Evolutionary conservation across 2,329 filamentous ascomycete genomes (phyloP), one percentile per base, ranked within the genome.

Genomic region (Colletotrichum musae): DNA sequence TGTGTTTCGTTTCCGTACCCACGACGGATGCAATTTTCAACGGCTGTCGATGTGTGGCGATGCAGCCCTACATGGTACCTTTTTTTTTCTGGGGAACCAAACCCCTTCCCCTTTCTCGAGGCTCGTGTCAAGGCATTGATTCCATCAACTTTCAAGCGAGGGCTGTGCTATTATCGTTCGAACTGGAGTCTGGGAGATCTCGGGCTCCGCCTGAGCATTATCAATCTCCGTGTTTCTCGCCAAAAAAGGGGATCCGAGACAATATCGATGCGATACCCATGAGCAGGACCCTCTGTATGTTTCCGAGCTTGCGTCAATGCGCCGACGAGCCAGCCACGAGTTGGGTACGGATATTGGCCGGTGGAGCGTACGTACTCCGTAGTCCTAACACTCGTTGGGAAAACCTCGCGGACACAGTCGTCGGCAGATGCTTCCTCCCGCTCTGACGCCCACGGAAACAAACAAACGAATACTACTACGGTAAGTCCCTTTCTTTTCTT

Each of bases 41-140:
- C 47, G 36, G 39, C 41, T 63, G 47, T 43, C 58, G 51, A 68
- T 48, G n/a, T 45, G 59, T 59, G 61, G 66, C 68, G 51, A 71
- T 76, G 75, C 75, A 76, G 75, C 75, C 75, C 74, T 75, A 73
- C 65, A 36, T 36, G 32, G 60, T 59, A 70, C 54, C 6, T 13
- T 57, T 36, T 32, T 7, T 36, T 36, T 36, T 36, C 32, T 36
- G 32, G 32, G 32, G 32, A 36, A 36, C 32, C 32, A 36, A 36
- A 24, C 21, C 32, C 32, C 32, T 10, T 10, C 32, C 32, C 32
- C 32, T 10, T 36, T 36, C 32, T 36, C 32, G 32, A 36, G 32
- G 32, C 32, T 36, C 32, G 32, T 10, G 32, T 36, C 32, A 12
- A 36, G 32, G 32, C 7, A 7, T 9, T 9, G 32, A 36, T 10